Base-by-base conservation (phyloP, 306 rosid species). In the Acacia crassicarpa region DNA sequence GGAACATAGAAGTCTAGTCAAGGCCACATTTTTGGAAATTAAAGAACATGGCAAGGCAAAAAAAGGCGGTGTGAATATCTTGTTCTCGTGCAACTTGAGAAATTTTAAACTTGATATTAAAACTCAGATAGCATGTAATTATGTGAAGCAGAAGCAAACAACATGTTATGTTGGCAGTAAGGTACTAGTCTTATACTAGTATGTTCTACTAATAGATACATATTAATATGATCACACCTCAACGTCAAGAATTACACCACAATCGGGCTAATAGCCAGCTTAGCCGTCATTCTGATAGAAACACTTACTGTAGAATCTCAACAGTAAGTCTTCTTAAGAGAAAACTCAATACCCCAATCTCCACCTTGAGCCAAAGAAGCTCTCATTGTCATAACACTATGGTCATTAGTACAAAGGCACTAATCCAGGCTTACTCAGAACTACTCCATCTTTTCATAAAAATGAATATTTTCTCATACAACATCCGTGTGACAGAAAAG, bases 1-100 rank as follows among this genome's bases (percentile, higher is more conserved):
- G 20, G 25, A 33, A 15, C 75, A 43, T 27, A 40, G 53, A 67
- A 58, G 77, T 23, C 53, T 27, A 46, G 77, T 40, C 27, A 74
- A 23, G 46, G 61, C 33, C 38, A 13, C 40, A 27, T 62, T 62
- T 27, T 27, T 27, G 20, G 67, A 53, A 41, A 41, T 13, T 23
- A 69, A 2, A 68, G 74, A 68, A 78, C 70, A 44, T 62, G 19
- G 38, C 67, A 76, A 54, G 62, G 43, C 81, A 62, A 83, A 19
- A 63, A 43, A 6, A 13, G 25, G 11, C 0, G 7, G 10, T 7
- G 38, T 6, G 54, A 38, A 67, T 40, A 46, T 67, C 56, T 35
- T 16, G 72, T n/a, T 58, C 65, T 22, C 0, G 15, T 35, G 72
- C 5, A 49, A 61, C 23, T 14, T 15, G 5, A 30, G 13, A 41